phyloP scores from a whole-genome alignment of 2,329 filamentous ascomycete genomes.

The Zymoseptoria crescenta region DNA sequence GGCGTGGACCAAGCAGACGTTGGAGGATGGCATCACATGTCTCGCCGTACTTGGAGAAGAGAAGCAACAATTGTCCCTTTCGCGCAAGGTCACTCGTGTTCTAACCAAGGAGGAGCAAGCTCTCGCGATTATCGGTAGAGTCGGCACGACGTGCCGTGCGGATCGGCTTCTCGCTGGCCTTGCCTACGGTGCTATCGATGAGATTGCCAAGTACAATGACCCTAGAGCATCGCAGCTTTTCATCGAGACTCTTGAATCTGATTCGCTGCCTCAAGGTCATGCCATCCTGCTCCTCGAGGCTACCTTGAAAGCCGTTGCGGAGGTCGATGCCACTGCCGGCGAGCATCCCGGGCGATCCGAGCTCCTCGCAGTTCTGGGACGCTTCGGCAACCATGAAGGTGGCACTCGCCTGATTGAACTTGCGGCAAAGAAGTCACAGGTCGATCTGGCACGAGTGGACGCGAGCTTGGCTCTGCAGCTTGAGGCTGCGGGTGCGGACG shows the following conservation, averaged over 20 bases:
- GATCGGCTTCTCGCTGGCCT: conserved; percentile 66
- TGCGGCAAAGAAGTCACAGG: conserved; percentile 4
- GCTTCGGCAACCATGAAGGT: conserved; percentile 4
- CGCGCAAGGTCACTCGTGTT: conserved; percentile 60
- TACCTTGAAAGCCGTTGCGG: conserved; percentile 4
- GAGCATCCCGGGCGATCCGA: conserved; percentile 3
- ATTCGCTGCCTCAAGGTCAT: conserved; percentile 3
- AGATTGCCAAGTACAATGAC: conserved; percentile 18
- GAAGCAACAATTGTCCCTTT: conserved; percentile 61
- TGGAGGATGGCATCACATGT: conserved; percentile 67
- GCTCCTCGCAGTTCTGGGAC: conserved; percentile 1
- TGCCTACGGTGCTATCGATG: conserved; percentile 57
- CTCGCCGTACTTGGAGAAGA: conserved; percentile 76
- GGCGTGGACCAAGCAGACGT: conserved; percentile 68
- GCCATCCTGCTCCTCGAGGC: conserved; percentile 7
- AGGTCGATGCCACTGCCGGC: not conserved
- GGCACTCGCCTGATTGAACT: conserved; percentile 2
- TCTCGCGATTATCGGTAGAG: conserved; percentile 50
- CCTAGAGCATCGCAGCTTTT: conserved; percentile 5
- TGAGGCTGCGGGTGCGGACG: conserved; percentile 1
- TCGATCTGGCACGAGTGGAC: conserved; percentile 8
- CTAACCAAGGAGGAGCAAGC: conserved; percentile 58
- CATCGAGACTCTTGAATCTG: conserved; percentile 1
- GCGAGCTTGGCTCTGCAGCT: conserved; percentile 11
- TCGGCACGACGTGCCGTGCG: conserved; percentile 58